phyloP scores from a whole-genome alignment of 805 yeast species.

The Candida michaelii region DNA sequence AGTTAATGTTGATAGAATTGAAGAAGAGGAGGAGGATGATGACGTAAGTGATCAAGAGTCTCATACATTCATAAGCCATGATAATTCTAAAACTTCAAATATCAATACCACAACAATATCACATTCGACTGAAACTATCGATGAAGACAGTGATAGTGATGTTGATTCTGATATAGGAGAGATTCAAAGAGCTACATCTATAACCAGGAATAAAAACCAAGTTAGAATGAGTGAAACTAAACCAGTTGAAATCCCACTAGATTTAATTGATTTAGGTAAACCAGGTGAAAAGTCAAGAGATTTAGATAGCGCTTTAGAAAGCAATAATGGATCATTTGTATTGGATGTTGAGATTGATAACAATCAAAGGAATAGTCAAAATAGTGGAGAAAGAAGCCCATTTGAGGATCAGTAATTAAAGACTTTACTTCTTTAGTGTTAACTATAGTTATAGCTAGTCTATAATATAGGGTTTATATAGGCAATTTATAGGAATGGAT shows the following conservation, averaged over 20 bases:
- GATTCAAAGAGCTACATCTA: constrained; percentile 41
- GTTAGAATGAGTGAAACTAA: neutral
- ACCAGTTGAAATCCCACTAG: constrained; percentile 11
- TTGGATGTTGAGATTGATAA: constrained; percentile 33
- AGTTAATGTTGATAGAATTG: constrained; percentile 53
- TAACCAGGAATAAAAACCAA: constrained; percentile 19
- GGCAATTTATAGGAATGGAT: neutral
- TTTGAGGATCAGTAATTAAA: constrained; percentile 22
- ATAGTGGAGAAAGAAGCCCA: constrained; percentile 26
- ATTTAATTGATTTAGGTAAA: constrained; percentile 14
- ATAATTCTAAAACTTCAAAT: constrained; percentile 1
- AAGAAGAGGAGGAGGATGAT: constrained; percentile 40
- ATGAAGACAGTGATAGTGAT: constrained; percentile 33
- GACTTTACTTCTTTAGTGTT: too few species aligned
- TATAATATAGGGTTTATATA: neutral
- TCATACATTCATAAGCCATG: constrained; percentile 1
- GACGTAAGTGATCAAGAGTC: constrained; percentile 22
- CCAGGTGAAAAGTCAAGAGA: constrained; percentile 8
- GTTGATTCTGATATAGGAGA: constrained; percentile 49
- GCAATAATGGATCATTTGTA: constrained; percentile 28
- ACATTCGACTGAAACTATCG: constrained; percentile 12
- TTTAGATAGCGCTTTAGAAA: constrained; percentile 16
- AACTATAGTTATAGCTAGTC: too few species aligned
- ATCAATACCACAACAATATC: constrained; percentile 14
- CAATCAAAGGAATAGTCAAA: constrained; percentile 13